Evolutionary conservation across 768 basidiomycete species (phyloP), one percentile per base, ranked within the genome.

Genomic region (Lactarius tabidus): DNA sequence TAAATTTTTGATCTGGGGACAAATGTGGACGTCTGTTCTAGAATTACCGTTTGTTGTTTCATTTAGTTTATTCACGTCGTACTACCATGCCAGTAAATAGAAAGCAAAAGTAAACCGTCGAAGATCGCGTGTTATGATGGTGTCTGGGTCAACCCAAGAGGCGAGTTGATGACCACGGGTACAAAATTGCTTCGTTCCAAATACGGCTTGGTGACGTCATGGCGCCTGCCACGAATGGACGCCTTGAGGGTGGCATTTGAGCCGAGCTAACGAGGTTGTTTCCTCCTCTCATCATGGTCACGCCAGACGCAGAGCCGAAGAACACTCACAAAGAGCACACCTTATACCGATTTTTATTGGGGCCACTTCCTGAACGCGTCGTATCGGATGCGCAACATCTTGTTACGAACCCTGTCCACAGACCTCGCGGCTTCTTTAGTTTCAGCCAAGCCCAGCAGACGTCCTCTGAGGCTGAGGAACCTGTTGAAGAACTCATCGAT

Each of bases 291-390:
- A 67, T 63, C 35, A 68, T 57, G 43, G n/a, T 33, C 59, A 45
- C 61, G 6, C 57, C 69, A 41, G 45, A 53, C 14, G 26, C 56
- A 20, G 53, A 70, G 45, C 26, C 18, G 17, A 53, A 38, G 26
- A 64, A 36, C 36, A 20, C 28, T 18, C 20, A 62, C 59, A 74
- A 72, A 33, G 66, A 67, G n/a, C 78, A 81, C 73, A 73, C 70
- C 33, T 77, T 77, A 65, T 79, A 79, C 61, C 82, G 91, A 35
- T 74, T 87, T 59, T 92, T 92, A 75, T 79, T 93, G 52, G 91
- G 91, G 0, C 88, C 91, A 4, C 81, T 92, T 79, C 90, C 90
- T 15, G 85, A 87, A 71, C 83, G 80, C 62, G 78, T 85, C 62
- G 75, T 84, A 61, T 73, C 72, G n/a, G 71, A 76, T 45, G 62